Evolutionary conservation across 108 stramenopile species (phyloP).

Genomic region (Chaetoceros muelleri): DNA sequence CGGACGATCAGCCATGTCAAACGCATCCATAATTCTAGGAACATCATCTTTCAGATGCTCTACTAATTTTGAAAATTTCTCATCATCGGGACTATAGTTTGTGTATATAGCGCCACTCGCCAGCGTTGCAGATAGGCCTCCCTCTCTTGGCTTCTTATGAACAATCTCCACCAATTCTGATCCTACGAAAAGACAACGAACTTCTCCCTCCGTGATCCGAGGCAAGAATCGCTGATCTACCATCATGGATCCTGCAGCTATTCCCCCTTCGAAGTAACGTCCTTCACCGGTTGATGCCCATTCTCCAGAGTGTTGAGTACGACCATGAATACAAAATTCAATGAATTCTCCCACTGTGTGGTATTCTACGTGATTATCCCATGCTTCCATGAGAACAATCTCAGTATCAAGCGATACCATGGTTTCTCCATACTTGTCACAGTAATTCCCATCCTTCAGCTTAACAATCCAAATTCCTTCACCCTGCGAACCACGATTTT

Average conservation of each 20-base stretch:
- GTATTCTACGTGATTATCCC: slow-evolving; percentile 2
- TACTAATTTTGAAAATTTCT: background rate
- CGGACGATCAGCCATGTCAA: slow-evolving; percentile 2
- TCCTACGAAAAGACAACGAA: slow-evolving; percentile 4
- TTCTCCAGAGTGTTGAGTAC: background rate
- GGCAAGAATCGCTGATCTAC: slow-evolving; percentile 6
- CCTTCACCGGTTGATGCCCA: slow-evolving; percentile 3
- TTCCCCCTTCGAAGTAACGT: slow-evolving; percentile 3
- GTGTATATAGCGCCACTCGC: slow-evolving; percentile 6
- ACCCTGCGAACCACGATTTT: slow-evolving; percentile 4
- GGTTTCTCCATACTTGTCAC: slow-evolving; percentile 1
- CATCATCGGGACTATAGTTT: slow-evolving; percentile 3
- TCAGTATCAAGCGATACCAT: background rate
- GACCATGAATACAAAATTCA: slow-evolving; percentile 5
- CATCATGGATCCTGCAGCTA: slow-evolving; percentile 3
- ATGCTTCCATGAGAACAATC: slow-evolving; percentile 3
- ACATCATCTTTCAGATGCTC: slow-evolving; percentile 1
- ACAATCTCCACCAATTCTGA: slow-evolving; percentile 7
- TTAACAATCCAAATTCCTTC: slow-evolving; percentile 7
- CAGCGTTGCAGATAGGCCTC: slow-evolving; percentile 2
- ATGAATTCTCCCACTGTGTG: slow-evolving; percentile 7
- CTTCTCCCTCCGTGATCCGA: slow-evolving; percentile 2
- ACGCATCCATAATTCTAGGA: slow-evolving; percentile 4
- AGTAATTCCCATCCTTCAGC: slow-evolving; percentile 3
- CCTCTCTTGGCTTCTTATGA: slow-evolving; percentile 10